Percentiles rank a stretch among this genome's conserved stretches.
Conservation (phyloP, 371 early-diverging fungal genomes). For the Saksenaea oblongispora region DNA sequence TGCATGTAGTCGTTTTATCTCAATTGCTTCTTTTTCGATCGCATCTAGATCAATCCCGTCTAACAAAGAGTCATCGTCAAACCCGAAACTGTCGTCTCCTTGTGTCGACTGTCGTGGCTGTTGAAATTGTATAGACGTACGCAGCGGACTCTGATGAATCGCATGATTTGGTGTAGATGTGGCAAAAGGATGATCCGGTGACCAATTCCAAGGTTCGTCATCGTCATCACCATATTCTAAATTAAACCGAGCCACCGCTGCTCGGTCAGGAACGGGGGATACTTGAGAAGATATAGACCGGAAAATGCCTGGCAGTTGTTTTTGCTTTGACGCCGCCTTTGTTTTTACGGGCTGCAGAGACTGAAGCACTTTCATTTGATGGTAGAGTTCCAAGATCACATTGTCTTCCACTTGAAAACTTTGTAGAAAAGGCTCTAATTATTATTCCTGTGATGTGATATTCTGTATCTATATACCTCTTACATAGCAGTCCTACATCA, state of each 20-base stretch:
- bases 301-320: background rate
- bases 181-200: conserved; percentile 23
- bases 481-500: conserved; percentile 15
- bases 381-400: conserved; percentile 15
- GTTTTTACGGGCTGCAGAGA: background rate
- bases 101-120: background rate
- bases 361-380: conserved; percentile 12
- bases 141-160: background rate
- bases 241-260: conserved; percentile 2
- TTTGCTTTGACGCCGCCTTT: background rate
- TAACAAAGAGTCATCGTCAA: conserved; percentile 21
- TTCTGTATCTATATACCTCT: background rate
- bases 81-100: conserved; percentile 22
- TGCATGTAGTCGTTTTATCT: background rate
- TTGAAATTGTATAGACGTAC: background rate
- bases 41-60: background rate
- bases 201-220: conserved; percentile 15
- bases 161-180: conserved; percentile 19
- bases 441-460: background rate
- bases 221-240: conserved; percentile 8
- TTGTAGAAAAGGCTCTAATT: background rate
- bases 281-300: background rate
- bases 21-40: background rate
- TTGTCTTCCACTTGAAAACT: conserved; percentile 19
- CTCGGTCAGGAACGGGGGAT: background rate